A percentile compares a stretch with the other conserved stretches of the same genome.
Evolutionary conservation across 164 flowering plant species (phyloP).

Genomic region (Echeveria elegans): DNA sequence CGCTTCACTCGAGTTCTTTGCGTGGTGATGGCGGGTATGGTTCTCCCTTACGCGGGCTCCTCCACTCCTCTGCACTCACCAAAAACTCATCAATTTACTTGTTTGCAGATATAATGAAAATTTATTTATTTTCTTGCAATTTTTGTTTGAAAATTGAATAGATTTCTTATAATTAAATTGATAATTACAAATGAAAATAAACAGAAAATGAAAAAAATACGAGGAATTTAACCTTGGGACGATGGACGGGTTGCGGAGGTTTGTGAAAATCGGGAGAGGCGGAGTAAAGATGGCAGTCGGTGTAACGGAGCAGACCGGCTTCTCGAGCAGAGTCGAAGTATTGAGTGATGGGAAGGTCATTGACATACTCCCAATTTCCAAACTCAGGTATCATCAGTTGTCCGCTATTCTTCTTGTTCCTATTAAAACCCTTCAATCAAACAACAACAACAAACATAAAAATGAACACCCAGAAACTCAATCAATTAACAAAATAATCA

Average conservation of each 20-base stretch:
- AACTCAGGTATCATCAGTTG: slow-evolving; percentile 60
- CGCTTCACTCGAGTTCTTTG: slow-evolving; percentile 27
- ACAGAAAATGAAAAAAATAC: too few relatives aligned
- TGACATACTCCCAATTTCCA: slow-evolving; percentile 52
- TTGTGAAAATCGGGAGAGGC: slow-evolving; percentile 10
- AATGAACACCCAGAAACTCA: too few relatives aligned
- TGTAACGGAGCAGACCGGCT: slow-evolving; percentile 47
- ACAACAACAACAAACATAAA: not conserved
- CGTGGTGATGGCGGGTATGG: slow-evolving; percentile 12
- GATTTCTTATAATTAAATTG: too few relatives aligned
- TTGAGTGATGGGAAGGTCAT: slow-evolving; percentile 52
- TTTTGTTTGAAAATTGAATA: too few relatives aligned
- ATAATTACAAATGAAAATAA: too few relatives aligned
- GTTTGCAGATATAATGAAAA: too few relatives aligned
- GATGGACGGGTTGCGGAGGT: too few relatives aligned
- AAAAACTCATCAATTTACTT: too few relatives aligned
- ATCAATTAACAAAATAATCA: too few relatives aligned
- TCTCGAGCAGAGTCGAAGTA: slow-evolving; percentile 50
- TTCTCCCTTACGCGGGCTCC: slow-evolving; percentile 16
- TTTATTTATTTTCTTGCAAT: too few relatives aligned
- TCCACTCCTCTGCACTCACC: slow-evolving; percentile 1
- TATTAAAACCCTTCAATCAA: not conserved
- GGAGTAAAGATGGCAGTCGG: too few relatives aligned
- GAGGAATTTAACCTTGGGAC: not conserved
- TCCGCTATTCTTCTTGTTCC: slow-evolving; percentile 26